Evolutionary conservation across 306 rosid species (phyloP), one percentile per base, ranked within the genome.

Genomic region (Carpinus fangiana): DNA sequence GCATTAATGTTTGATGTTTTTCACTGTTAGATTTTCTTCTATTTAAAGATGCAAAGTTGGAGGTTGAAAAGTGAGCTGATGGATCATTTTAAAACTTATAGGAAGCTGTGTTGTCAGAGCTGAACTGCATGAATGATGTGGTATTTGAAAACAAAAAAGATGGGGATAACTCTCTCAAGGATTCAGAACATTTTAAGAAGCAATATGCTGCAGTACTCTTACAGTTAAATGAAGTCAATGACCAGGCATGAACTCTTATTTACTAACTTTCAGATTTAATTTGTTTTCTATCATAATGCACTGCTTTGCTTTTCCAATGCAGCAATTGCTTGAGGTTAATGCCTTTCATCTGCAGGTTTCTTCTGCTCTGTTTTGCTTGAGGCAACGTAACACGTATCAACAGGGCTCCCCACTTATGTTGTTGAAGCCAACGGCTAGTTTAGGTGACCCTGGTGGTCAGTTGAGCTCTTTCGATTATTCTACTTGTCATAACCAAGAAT

Each of bases 371-470:
- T 82, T 83, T 81, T 76, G 87, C 90, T 86, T 92, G 90, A 89
- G 97, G 86, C 93, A 94, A 82, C 90, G 93, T 73, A 94, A 94
- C 81, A 89, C 93, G 14, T 94, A 92, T 84, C 91, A 85, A 83
- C 89, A 87, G 82, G 82, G 86, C 78, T 81, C 93, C 83, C 78
- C 92, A 28, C 66, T 69, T 72, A 77, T 83, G 75, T 76, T 83
- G 59, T 80, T 66, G 59, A 92, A 87, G 89, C 84, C 97, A 77
- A 8, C 72, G 80, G 70, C 56, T 71, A 86, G 74, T 79, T 76
- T 82, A 73, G 89, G 82, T 28, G 98, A 88, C 80, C 85, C 91
- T 64, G 73, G 86, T 34, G 84, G 88, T 75, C 89, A 85, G 71
- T 75, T 87, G 61, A 88, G 87, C 86, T 87, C 88, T 81, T 82